phyloP scores from a whole-genome alignment of 805 yeast genomes.

The Gaillardinia entomophila region DNA sequence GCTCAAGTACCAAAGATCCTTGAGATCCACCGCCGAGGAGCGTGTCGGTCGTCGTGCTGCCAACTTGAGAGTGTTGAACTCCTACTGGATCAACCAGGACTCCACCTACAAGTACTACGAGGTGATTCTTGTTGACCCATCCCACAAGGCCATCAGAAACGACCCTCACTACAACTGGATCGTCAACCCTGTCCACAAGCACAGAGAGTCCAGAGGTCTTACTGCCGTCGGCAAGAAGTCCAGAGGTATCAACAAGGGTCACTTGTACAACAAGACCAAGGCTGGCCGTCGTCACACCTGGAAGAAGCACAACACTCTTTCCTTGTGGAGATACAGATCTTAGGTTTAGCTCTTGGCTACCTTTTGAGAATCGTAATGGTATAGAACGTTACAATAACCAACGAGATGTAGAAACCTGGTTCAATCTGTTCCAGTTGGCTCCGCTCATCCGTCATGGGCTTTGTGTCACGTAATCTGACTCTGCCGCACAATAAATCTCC shows the following conservation, averaged over 20 bases:
- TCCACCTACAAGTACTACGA: conserved; percentile 99
- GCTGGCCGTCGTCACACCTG: conserved; percentile 99
- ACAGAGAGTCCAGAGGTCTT: conserved; percentile 99
- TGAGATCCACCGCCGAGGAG: conserved; percentile 99
- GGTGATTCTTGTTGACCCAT: conserved; percentile 96
- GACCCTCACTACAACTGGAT: conserved; percentile 99
- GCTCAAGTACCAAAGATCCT: conserved; percentile 97
- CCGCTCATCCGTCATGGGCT: no score
- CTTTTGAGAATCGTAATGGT: neutral
- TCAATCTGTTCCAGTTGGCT: conserved; percentile 1
- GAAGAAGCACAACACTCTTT: conserved; percentile 98
- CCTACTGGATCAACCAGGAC: conserved; percentile 99
- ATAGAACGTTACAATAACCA: conserved; percentile 1
- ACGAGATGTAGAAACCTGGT: conserved; percentile 2
- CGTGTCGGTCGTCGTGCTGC: conserved; percentile 98
- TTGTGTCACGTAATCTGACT: no score
- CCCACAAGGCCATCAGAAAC: conserved; percentile 98
- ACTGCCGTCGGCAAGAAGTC: conserved; percentile 97
- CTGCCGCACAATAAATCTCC: no score
- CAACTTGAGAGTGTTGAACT: conserved; percentile 98
- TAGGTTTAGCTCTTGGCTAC: conserved; percentile 20
- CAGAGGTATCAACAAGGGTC: conserved; percentile 99
- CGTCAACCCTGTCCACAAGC: conserved; percentile 99
- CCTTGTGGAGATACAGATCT: conserved; percentile 99
- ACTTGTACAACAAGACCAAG: conserved; percentile 95